A percentile compares a stretch with the other conserved stretches of the same genome.
phyloP scores from a whole-genome alignment of 2,329 filamentous ascomycete species.

The Colletotrichum lentis region DNA sequence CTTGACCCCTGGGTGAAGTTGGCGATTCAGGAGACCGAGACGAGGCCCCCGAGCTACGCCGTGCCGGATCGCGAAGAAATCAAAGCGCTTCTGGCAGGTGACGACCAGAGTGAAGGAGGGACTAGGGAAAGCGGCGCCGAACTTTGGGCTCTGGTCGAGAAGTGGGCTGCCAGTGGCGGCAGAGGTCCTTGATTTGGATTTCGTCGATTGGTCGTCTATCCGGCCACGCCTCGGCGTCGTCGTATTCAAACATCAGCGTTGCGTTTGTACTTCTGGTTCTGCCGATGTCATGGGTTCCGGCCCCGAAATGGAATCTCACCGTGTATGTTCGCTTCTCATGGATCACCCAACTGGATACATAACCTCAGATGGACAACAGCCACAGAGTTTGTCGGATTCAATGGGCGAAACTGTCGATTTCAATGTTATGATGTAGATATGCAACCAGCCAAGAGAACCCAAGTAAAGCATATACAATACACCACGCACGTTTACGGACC shows the following conservation, averaged over 20 bases:
- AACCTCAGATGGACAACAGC: too few relatives aligned
- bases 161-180: slow-evolving; percentile 22
- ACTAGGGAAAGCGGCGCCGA: slow-evolving; percentile 25
- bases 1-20: slow-evolving; percentile 33
- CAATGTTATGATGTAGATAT: too few relatives aligned
- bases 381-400: too few relatives aligned
- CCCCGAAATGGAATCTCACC: not conserved
- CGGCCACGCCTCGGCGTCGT: not conserved
- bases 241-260: not conserved
- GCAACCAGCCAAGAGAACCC: not conserved
- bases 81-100: slow-evolving; percentile 24
- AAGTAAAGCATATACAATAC: not conserved
- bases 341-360: too few relatives aligned
- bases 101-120: slow-evolving; percentile 1
- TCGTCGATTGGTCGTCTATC: not conserved
- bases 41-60: slow-evolving; percentile 29
- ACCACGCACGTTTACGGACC: not conserved
- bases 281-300: not conserved
- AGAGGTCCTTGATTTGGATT: not conserved
- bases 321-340: too few relatives aligned
- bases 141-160: slow-evolving; percentile 33
- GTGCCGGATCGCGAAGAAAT: slow-evolving; percentile 29
- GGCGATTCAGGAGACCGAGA: slow-evolving; percentile 28
- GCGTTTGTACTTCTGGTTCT: too few relatives aligned
- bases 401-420: too few relatives aligned